Conservation (phyloP, 176 grass and related monocot genomes). For the Rhynchospora breviuscula region DNA sequence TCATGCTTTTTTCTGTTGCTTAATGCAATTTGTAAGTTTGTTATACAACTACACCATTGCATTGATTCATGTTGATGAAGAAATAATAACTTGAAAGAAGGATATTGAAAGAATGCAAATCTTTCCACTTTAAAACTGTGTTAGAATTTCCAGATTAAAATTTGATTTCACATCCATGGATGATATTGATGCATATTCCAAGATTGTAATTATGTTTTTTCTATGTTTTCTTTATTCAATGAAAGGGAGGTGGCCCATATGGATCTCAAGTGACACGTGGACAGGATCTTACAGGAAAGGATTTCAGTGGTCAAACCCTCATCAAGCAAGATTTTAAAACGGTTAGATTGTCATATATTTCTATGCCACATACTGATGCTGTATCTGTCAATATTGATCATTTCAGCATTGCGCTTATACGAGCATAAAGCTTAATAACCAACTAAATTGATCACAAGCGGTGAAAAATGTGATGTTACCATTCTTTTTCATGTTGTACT, state of each 20-base stretch:
- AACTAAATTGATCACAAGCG: not conserved
- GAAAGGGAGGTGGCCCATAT: conserved; percentile 85
- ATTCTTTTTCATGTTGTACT: not conserved
- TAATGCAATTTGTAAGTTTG: too few relatives aligned
- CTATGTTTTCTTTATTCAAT: not conserved
- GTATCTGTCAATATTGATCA: not conserved
- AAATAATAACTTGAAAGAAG: too few relatives aligned
- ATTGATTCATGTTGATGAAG: too few relatives aligned
- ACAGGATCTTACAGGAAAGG: conserved; percentile 87
- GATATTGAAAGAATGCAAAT: too few relatives aligned
- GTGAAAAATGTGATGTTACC: not conserved
- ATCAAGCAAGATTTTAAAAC: conserved; percentile 98
- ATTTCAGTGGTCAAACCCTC: conserved; percentile 88
- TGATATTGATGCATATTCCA: too few relatives aligned
- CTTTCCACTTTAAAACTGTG: too few relatives aligned
- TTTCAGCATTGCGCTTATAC: not conserved
- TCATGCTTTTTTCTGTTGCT: too few relatives aligned
- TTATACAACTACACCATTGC: too few relatives aligned
- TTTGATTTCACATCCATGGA: too few relatives aligned
- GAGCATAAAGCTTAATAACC: not conserved
- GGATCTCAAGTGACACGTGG: conserved; percentile 80
- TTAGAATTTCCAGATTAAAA: too few relatives aligned
- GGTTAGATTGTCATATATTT: conserved; percentile 25
- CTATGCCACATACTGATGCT: not conserved
- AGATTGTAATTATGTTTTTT: not conserved